Evolutionary conservation across 192 early-diverging fungal genomes (phyloP), one percentile per base, ranked within the genome.

Genomic region (Rhizoclosmatium globosum): DNA sequence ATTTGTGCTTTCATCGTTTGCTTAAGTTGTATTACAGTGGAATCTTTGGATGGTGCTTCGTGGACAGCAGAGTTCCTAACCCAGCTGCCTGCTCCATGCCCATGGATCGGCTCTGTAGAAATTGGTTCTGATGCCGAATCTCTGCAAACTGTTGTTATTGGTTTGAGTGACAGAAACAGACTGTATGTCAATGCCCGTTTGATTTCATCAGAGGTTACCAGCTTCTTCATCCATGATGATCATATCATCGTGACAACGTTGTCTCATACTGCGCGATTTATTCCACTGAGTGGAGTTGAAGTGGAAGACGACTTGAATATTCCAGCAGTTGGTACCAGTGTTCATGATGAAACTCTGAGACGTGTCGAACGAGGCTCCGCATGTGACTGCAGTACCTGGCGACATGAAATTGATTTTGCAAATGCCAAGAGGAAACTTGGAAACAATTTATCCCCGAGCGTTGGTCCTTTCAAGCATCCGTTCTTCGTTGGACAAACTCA

Each of bases 371-470:
- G 96, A 64, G 98, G 97, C 11, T 88, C 98, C 89, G 91, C 38
- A 95, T 98, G 93, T 98, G 3, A 68, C 91, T 56, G 94, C 94
- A 0, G 83, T 91, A 7, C 93, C 95, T 1, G 83, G 79, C 58
- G 91, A 89, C 66, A 88, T 91, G 17, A 88, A 87, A 65, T 79
- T 95, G 45, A 81, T 95, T 19, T 77, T 95, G n/a, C 94, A 95
- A 85, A 99, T 99, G 98, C 98, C 98, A 13, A 93, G 98, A 42
- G 98, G 98, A 4, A 99, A 99, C 71, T 84, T 98, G 65, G 98
- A 99, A 78, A 98, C 97, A 0, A 88, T 99, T 31, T 86, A 90
- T 17, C 98, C 98, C 2, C 92, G 98, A 3, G 94, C 96, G 4
- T 83, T 99, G 74, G 95, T 98, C 0, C 83, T 98, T 17, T 87